phyloP scores from a whole-genome alignment of 805 yeast species.

The Candida sakaeoensis region DNA sequence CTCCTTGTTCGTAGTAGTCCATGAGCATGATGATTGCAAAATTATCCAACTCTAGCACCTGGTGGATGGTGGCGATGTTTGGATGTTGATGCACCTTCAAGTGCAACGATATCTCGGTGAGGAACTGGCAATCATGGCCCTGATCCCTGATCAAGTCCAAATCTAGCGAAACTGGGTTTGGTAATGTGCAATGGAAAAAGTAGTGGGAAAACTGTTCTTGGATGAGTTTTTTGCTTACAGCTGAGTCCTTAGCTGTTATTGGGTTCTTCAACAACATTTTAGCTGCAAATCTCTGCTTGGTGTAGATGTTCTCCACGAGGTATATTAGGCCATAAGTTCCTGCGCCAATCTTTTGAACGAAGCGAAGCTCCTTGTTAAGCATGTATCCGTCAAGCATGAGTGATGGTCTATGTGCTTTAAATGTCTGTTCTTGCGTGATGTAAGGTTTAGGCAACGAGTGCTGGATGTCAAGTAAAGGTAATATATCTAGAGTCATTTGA shows the following conservation, averaged over 20 bases:
- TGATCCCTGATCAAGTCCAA: constrained; percentile 21
- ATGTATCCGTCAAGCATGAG: constrained; percentile 19
- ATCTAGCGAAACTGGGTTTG: constrained; percentile 17
- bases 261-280: constrained; percentile 60
- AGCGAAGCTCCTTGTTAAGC: constrained; percentile 31
- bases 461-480: constrained; percentile 12
- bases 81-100: constrained; percentile 73
- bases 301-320: constrained; percentile 53
- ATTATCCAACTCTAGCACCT: constrained; percentile 58
- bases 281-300: constrained; percentile 59
- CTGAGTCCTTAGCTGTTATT: constrained; percentile 27
- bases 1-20: constrained; percentile 87
- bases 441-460: constrained; percentile 4
- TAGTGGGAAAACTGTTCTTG: constrained; percentile 22
- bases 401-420: constrained; percentile 8
- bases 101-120: constrained; percentile 73
- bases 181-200: constrained; percentile 16
- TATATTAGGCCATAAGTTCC: constrained; percentile 87
- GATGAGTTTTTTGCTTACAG: constrained; percentile 26
- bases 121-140: constrained; percentile 29
- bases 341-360: constrained; percentile 61
- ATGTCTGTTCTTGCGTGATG: constrained; percentile 8
- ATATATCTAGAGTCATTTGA: constrained; percentile 12
- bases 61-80: constrained; percentile 71
- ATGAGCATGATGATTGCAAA: constrained; percentile 64